These are phyloP conservation scores for Taiwanofungus camphoratus DNA, from an alignment of 1,284 basidiomycete species.

Conservation along the genomic window DNA sequence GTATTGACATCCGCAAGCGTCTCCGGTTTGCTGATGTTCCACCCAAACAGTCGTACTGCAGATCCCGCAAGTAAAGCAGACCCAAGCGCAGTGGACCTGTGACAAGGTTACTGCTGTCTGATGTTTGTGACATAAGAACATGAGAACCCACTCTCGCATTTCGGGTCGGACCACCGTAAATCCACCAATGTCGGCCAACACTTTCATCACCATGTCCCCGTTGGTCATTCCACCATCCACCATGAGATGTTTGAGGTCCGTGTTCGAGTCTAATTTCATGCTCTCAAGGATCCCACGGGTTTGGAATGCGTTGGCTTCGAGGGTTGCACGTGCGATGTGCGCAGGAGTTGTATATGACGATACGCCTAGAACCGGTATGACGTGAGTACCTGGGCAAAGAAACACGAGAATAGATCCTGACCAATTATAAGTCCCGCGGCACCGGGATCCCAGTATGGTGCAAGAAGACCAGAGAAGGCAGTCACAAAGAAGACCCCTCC, in stretches of 20 bases:
- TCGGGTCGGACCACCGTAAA: slow-evolving; percentile 89
- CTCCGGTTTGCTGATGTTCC: slow-evolving; percentile 84
- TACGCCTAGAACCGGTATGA: slow-evolving; percentile 42
- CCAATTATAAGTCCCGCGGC: slow-evolving; percentile 84
- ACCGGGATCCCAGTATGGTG: slow-evolving; percentile 89
- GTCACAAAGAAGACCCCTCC: slow-evolving; percentile 98
- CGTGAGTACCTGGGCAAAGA: background rate
- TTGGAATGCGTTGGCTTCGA: slow-evolving; percentile 89
- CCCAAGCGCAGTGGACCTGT: slow-evolving; percentile 93
- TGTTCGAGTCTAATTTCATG: slow-evolving; percentile 81
- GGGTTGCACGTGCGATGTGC: slow-evolving; percentile 90
- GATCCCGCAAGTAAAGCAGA: slow-evolving; percentile 93
- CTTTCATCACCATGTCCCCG: slow-evolving; percentile 84
- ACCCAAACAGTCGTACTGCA: slow-evolving; percentile 88
- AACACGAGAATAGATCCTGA: slow-evolving; percentile 21
- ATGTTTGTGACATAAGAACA: slow-evolving; percentile 4
- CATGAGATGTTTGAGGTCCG: slow-evolving; percentile 76
- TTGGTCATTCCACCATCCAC: slow-evolving; percentile 97
- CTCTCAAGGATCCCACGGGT: slow-evolving; percentile 93
- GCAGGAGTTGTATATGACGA: slow-evolving; percentile 91
- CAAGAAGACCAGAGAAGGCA: slow-evolving; percentile 89
- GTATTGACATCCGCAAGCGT: slow-evolving; percentile 90
- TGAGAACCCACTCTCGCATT: slow-evolving; percentile 84
- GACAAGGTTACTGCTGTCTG: slow-evolving; percentile 1
- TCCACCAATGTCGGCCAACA: slow-evolving; percentile 91